Evolutionary conservation across 2,329 filamentous ascomycete species (phyloP).

Genomic region (Pestalotiopsis sp.): DNA sequence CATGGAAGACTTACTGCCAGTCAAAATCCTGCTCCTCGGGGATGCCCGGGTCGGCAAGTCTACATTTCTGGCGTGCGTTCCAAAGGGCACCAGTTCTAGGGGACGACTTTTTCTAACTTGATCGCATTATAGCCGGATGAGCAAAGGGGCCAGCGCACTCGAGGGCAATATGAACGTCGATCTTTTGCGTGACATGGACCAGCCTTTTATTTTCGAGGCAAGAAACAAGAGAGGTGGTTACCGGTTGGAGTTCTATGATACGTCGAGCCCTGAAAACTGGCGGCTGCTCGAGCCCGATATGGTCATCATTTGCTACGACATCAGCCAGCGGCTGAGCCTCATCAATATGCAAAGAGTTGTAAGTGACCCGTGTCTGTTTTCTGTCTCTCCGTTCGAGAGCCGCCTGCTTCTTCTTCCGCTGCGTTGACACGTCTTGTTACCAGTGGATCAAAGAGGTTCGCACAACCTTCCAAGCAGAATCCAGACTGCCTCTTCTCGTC

Average conservation of each 20-base stretch:
- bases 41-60: constrained; percentile 64
- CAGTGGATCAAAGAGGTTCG: constrained; percentile 63
- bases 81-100: constrained; percentile 10
- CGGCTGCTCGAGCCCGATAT: constrained; percentile 59
- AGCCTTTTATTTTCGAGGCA: constrained; percentile 63
- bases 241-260: constrained; percentile 63
- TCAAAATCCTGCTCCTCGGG: constrained; percentile 61
- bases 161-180: constrained; percentile 45
- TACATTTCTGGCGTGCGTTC: constrained; percentile 62
- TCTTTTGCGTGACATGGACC: constrained; percentile 60
- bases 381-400: neutral
- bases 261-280: constrained; percentile 61
- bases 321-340: constrained; percentile 59
- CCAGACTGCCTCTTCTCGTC: constrained; percentile 56
- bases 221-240: constrained; percentile 48
- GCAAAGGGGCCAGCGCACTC: constrained; percentile 42
- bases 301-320: constrained; percentile 64
- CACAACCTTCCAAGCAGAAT: constrained; percentile 47
- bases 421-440: constrained; percentile 9
- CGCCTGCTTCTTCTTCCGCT: neutral
- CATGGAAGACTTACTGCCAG: constrained; percentile 41
- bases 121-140: constrained; percentile 49
- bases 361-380: constrained; percentile 27
- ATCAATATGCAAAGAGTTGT: constrained; percentile 62
- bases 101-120: constrained; percentile 9